Evolutionary conservation across 345 rosid genomes (phyloP).

Genomic region (Rhodomyrtus tomentosa): DNA sequence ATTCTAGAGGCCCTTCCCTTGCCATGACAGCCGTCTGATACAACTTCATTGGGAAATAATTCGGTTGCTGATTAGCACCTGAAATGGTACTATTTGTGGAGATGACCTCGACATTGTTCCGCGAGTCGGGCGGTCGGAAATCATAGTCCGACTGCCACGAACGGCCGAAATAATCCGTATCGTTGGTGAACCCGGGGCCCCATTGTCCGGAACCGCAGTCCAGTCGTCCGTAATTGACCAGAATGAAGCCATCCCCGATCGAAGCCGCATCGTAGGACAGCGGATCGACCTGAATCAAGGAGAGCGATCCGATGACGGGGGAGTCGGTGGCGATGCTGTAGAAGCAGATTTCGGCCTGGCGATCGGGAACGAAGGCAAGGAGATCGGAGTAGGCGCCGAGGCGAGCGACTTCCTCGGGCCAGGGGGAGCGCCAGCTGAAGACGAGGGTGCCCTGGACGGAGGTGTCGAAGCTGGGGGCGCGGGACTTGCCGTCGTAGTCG

Average conservation of each 20-base stretch:
- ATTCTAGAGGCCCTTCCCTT: conserved; percentile 28
- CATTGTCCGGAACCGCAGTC: conserved; percentile 69
- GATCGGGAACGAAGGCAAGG: conserved; percentile 58
- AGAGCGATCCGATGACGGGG: conserved; percentile 74
- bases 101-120: conserved; percentile 6
- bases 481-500: conserved; percentile 78
- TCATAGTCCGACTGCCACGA: conserved; percentile 73
- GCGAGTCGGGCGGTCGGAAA: conserved; percentile 14
- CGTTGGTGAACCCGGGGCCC: conserved; percentile 89
- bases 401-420: conserved; percentile 50
- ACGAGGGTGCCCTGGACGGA: conserved; percentile 86
- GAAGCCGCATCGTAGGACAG: conserved; percentile 36
- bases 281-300: conserved; percentile 64
- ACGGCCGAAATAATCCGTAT: conserved; percentile 70
- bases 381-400: conserved; percentile 95
- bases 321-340: conserved; percentile 93
- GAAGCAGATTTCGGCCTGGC: conserved; percentile 75
- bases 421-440: conserved; percentile 91
- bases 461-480: conserved; percentile 72
- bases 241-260: conserved; percentile 28
- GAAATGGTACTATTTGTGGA: conserved; percentile 33
- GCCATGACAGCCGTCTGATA: conserved; percentile 60
- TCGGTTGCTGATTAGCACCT: conserved; percentile 44
- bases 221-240: conserved; percentile 86
- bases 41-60: conserved; percentile 84